Percentiles rank a stretch among this genome's conserved stretches.
phyloP scores from a whole-genome alignment of 140 eudicot species.

The Artemisia princeps region DNA sequence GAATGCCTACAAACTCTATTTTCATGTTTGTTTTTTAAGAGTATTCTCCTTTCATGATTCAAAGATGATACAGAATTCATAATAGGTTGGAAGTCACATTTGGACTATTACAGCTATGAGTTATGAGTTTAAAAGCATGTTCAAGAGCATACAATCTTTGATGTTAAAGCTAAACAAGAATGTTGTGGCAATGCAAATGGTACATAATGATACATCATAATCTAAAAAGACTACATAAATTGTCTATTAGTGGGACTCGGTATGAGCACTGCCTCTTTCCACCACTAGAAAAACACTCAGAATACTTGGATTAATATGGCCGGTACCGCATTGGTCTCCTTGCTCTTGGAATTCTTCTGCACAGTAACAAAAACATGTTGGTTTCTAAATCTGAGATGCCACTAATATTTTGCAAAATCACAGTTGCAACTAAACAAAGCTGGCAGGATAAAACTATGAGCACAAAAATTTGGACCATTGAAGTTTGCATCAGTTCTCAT shows the following conservation, averaged over 20 bases:
- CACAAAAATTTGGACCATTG: too few species aligned
- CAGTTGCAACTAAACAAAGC: background rate
- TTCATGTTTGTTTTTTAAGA: background rate
- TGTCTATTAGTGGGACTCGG: slow-evolving; percentile 26
- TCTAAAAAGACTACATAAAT: slow-evolving; percentile 22
- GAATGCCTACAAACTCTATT: background rate
- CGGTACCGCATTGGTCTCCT: slow-evolving; percentile 74
- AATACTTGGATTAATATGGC: slow-evolving; percentile 41
- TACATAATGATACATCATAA: slow-evolving; percentile 40
- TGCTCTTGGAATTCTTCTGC: slow-evolving; percentile 73
- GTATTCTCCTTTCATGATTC: background rate
- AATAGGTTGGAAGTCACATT: background rate
- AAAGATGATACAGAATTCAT: background rate
- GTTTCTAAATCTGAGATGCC: slow-evolving; percentile 8
- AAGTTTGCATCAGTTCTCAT: too few species aligned
- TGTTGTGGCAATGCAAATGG: slow-evolving; percentile 22
- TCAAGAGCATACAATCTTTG: slow-evolving; percentile 26
- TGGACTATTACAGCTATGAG: slow-evolving; percentile 20
- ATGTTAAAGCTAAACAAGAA: slow-evolving; percentile 23
- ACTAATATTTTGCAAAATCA: slow-evolving; percentile 11
- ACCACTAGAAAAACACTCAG: slow-evolving; percentile 20
- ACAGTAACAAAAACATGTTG: slow-evolving; percentile 20
- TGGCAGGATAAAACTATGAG: too few species aligned
- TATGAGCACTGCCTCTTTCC: slow-evolving; percentile 22
- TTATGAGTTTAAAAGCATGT: slow-evolving; percentile 20